A percentile compares a stretch with the other conserved stretches of the same genome.
Evolutionary conservation across 345 rosid genomes (phyloP).

Genomic region (Lepidium didymum): DNA sequence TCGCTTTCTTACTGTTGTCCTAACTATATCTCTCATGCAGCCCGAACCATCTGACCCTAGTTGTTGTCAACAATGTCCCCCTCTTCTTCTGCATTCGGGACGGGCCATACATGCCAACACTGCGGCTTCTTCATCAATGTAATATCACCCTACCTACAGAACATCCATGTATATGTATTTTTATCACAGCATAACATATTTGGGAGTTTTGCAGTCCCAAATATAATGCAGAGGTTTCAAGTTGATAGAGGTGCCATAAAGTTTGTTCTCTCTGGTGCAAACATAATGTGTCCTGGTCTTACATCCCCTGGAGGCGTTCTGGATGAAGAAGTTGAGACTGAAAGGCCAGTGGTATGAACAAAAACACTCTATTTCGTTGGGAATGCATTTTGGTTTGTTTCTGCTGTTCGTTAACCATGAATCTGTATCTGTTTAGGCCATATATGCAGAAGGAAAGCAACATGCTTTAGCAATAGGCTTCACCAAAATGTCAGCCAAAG

Average conservation of each 20-base stretch:
- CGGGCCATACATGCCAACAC: conserved; percentile 98
- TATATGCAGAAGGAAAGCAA: conserved; percentile 98
- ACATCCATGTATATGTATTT: not conserved
- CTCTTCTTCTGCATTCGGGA: conserved; percentile 93
- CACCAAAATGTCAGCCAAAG: conserved; percentile 97
- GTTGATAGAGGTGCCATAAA: conserved; percentile 97
- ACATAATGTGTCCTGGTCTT: conserved; percentile 99
- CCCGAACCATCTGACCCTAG: conserved; percentile 90
- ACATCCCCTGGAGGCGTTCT: conserved; percentile 94
- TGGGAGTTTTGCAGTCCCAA: conserved; percentile 45
- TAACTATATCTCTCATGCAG: conserved; percentile 39
- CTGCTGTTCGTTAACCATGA: not conserved
- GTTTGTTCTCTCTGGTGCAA: conserved; percentile 96
- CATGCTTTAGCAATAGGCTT: conserved; percentile 97
- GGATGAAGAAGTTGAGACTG: conserved; percentile 86
- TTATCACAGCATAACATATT: not conserved
- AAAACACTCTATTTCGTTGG: not conserved
- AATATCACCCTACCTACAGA: conserved; percentile 20
- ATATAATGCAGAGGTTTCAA: conserved; percentile 88
- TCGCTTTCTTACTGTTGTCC: not conserved
- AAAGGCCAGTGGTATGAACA: conserved; percentile 82
- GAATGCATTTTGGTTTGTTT: not conserved
- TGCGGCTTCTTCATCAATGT: conserved; percentile 96
- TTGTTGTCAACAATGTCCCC: conserved; percentile 86
- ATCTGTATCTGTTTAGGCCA: conserved; percentile 49